Base-by-base conservation (phyloP, 1,139 yeast genomes). In the Meyerozyma sp. region DNA sequence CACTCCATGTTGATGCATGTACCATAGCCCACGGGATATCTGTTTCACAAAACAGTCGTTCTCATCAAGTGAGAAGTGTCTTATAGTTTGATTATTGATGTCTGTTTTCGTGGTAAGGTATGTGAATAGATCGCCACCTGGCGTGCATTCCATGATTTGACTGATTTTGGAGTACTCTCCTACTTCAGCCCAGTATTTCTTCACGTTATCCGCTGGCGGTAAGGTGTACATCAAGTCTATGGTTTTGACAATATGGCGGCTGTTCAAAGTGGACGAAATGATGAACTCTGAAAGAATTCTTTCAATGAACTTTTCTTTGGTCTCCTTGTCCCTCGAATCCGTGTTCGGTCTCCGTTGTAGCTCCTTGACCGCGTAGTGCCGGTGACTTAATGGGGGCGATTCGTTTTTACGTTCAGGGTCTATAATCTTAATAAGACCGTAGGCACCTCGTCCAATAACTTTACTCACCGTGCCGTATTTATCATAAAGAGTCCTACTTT, bases 401-500 rank as follows among this genome's bases (percentile, higher is more conserved):
- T 39, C 18, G 20, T 29, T 42, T 7, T 38, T 30, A 11, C 58
- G 70, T 63, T 63, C 79, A 70, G 68, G 82, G 82, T 43, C 93
- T 68, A 50, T 59, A 16, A 89, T 75, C 49, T 93, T 75, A 18
- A 89, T 95, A 32, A 85, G 79, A 21, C 97, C 97, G 63, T 84
- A 90, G 0, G 95, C 81, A 21, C 96, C 96, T 44, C 81, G 77
- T 13, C 96, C 97, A 43, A 90, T 77, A 21, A 88, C 80, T 49
- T 84, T 91, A 56, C 81, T 89, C 51, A 91, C 83, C 40, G 77
- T 72, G 26, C 96, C 96, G 59, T 89, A 89, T 54, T 87, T 79
- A 45, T 84, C 84, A 30, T 47, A 57, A 6, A 64, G 55, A 1
- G 70, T 59, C 40, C 64, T 68, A 37, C 63, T 64, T 14, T 46